Evolutionary conservation across 305 asterid genomes (phyloP), one percentile per base, ranked within the genome.

Genomic region (Fraxinus paxiana): DNA sequence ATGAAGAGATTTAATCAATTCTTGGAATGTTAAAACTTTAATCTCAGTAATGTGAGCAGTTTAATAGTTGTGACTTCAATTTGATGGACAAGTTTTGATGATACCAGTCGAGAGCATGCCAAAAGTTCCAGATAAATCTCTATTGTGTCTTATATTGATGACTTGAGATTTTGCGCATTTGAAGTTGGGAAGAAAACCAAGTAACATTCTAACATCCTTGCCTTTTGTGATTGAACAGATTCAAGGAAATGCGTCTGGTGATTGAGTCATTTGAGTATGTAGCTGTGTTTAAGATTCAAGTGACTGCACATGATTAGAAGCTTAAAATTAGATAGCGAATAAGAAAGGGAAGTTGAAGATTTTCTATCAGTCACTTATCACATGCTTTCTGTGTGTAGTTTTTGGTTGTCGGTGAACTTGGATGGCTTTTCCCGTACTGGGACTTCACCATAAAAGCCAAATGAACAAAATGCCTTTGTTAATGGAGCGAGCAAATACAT

Each of bases 401-500:
- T 71, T 73, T 81, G 82, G 91, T 86, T 13, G 35, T 10, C 77
- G 80, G 85, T 78, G 82, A 83, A 77, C 83, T 81, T 90, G 86
- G 84, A 89, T 92, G 97, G 94, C 89, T 84, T 85, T 89, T 86
- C 90, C 92, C 74, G 72, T 87, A 7, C 77, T 86, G 84, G 95
- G 92, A 82, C 90, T 87, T 77, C 94, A 90, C 78, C 84, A 87
- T 88, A 91, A 88, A 84, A 85, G 46, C 77, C 91, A 79, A 84
- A 77, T 86, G 56, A 84, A 77, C 91, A 87, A 89, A 87, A 81
- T 84, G 74, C 87, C 88, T 17, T 85, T 87, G 56, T 83, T 90
- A 86, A 94, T 94, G 99, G 97, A 92, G 84, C 88, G 84, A 85
- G 77, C 87, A 33, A 88, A 85, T 75, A 88, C 65, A 77, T 85